Base-by-base conservation (phyloP, 352 stramenopile species). In the Pythium guiyangense region DNA sequence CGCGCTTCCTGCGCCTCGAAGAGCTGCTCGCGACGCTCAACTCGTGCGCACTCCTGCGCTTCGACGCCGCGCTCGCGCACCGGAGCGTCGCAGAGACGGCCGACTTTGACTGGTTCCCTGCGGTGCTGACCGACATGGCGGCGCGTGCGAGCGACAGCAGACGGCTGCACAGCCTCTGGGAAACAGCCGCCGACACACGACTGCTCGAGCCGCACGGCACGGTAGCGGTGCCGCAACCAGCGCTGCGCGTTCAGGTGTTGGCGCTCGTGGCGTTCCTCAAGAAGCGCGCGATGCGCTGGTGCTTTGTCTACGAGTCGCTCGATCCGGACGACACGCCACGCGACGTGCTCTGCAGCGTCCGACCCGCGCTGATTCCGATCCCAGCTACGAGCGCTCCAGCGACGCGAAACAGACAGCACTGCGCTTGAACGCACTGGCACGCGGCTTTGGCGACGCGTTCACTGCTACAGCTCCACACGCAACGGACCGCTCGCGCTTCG, bases 231-330 rank as follows among this genome's bases (percentile, higher is more conserved):
- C 9, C n/a, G 3, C 15, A 20, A 5, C 15, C 25, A 4, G 39
- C 44, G 37, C 37, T 20, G 25, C 45, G 17, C 9, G 46, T 54
- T 3, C 58, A 57, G 18, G 45, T 66, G 29, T 4, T 71, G 17
- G 39, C 51, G 31, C 49, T 58, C 27, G 56, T 57, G 4, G 46
- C 51, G 29, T 69, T 72, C 29, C 49, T 72, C 39, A 48, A 69
- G 31, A 53, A 56, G 34, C 56, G 60, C 18, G 26, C 68, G 5
- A 37, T 53, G 45, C 63, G 49, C 37, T 72, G 60, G 61, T 66
- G 65, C 57, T 66, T 72, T 22, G 39, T 50, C 12, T 63, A 59
- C 31, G 52, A 62, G 3, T 44, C 56, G 6, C 50, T 55, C 2
- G 49, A 55, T 11, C 27, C 40, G 12, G 17, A 44, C 11, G 35